phyloP scores from a whole-genome alignment of 2,329 filamentous ascomycete genomes.

The Beauveria varroae region DNA sequence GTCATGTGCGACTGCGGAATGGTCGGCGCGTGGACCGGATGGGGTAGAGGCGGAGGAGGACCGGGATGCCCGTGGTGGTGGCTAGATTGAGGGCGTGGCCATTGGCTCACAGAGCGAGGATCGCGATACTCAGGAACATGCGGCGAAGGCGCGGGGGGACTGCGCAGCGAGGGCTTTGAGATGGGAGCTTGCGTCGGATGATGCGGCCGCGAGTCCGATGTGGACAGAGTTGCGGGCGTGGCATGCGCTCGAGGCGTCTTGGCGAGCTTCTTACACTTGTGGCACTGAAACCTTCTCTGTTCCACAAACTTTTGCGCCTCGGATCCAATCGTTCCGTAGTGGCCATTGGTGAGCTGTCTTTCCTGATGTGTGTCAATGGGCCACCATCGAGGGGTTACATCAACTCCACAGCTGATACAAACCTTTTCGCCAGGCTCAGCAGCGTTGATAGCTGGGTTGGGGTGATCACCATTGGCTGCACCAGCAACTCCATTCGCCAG shows the following conservation, averaged over 20 bases:
- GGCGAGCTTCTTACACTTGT: slow-evolving; percentile 60
- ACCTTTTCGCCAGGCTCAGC: slow-evolving; percentile 42
- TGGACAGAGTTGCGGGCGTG: slow-evolving; percentile 15
- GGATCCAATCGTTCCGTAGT: slow-evolving; percentile 41
- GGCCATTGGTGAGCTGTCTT: slow-evolving; percentile 44
- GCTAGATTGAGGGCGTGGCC: slow-evolving; percentile 12
- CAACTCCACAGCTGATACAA: slow-evolving; percentile 58
- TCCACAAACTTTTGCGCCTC: slow-evolving; percentile 53
- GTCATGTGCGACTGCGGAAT: neutral
- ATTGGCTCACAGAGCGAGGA: slow-evolving; percentile 16
- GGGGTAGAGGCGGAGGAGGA: slow-evolving; percentile 11
- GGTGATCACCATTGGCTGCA: slow-evolving; percentile 18
- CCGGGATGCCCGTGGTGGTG: slow-evolving; percentile 8
- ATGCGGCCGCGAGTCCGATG: neutral
- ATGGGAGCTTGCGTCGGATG: slow-evolving; percentile 8
- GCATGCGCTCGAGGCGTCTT: slow-evolving; percentile 32
- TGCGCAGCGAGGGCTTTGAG: slow-evolving; percentile 19
- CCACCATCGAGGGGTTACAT: slow-evolving; percentile 72
- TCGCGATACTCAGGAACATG: slow-evolving; percentile 20
- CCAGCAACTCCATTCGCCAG: neutral
- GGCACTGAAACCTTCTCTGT: slow-evolving; percentile 61
- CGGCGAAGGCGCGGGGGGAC: slow-evolving; percentile 19
- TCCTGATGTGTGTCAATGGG: slow-evolving; percentile 46
- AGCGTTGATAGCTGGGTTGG: slow-evolving; percentile 20
- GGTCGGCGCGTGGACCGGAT: slow-evolving; percentile 7